Conservation (phyloP, 2,329 filamentous ascomycete genomes). For the Tolypocladium inflatum region DNA sequence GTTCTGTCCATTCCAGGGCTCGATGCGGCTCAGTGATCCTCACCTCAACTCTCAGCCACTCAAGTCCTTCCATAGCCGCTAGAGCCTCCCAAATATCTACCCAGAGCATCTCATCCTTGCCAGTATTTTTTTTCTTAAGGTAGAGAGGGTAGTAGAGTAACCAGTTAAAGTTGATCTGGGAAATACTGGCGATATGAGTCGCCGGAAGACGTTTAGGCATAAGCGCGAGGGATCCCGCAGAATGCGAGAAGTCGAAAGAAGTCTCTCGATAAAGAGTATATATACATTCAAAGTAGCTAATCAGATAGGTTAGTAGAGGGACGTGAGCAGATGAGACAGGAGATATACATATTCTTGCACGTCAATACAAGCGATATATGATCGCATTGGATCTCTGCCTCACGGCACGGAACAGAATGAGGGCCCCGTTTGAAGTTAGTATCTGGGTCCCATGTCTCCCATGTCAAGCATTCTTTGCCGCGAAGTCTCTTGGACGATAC, state of each 20-base stretch:
- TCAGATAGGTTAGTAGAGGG: constrained; percentile 2
- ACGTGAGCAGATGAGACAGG: background rate
- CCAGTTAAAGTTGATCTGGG: background rate
- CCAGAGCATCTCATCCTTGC: constrained; percentile 4
- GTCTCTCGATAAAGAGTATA: constrained; percentile 7
- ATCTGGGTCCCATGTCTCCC: too few relatives aligned
- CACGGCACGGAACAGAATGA: background rate
- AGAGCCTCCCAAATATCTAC: constrained; percentile 5
- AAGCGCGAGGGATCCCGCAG: background rate
- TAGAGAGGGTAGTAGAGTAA: background rate
- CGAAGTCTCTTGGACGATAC: constrained; percentile 1
- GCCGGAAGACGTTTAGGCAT: constrained; percentile 1
- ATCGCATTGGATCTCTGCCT: constrained; percentile 1
- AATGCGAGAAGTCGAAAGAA: constrained; percentile 6
- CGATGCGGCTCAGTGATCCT: background rate
- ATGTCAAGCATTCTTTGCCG: constrained; percentile 6
- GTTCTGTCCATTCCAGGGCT: constrained; percentile 2
- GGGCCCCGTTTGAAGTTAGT: background rate
- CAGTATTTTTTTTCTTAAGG: background rate
- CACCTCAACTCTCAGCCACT: constrained; percentile 8
- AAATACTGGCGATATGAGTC: background rate
- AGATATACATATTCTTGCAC: constrained; percentile 7
- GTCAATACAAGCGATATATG: constrained; percentile 7
- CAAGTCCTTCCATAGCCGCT: constrained; percentile 7
- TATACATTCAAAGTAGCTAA: constrained; percentile 8